Evolutionary conservation across 2,329 filamentous ascomycete genomes (phyloP).

Genomic region (Trichoderma guizhouense): DNA sequence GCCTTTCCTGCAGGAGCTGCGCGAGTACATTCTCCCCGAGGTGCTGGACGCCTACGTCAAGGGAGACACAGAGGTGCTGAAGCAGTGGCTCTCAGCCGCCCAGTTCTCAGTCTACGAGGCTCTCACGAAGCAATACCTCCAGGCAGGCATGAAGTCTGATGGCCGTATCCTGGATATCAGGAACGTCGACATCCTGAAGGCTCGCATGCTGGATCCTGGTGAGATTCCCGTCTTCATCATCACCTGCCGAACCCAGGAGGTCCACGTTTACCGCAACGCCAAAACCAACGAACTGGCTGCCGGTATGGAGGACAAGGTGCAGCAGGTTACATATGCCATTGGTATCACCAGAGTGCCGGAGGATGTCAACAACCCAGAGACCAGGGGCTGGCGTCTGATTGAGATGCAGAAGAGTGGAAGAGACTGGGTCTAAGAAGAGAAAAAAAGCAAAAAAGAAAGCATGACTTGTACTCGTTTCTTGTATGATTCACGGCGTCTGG

Average conservation of each 20-base stretch:
- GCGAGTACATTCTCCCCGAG: slow-evolving; percentile 96
- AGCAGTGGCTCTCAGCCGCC: slow-evolving; percentile 92
- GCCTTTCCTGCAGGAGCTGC: slow-evolving; percentile 89
- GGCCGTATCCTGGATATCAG: slow-evolving; percentile 93
- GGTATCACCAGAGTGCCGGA: slow-evolving; percentile 91
- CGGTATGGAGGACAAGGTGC: slow-evolving; percentile 98
- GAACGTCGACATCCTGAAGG: slow-evolving; percentile 82
- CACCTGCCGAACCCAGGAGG: slow-evolving; percentile 93
- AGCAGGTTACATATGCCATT: slow-evolving; percentile 96
- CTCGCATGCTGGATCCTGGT: slow-evolving; percentile 77
- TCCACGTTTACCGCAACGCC: slow-evolving; percentile 91
- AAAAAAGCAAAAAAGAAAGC: neutral
- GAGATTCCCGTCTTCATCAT: slow-evolving; percentile 96
- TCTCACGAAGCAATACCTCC: slow-evolving; percentile 93
- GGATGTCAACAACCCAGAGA: slow-evolving; percentile 96
- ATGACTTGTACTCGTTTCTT: slow-evolving; percentile 12
- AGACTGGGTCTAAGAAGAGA: slow-evolving; percentile 62
- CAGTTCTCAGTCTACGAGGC: slow-evolving; percentile 97
- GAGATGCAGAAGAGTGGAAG: slow-evolving; percentile 97
- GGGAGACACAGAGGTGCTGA: slow-evolving; percentile 84
- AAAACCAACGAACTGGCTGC: slow-evolving; percentile 88
- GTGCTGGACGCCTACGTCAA: slow-evolving; percentile 98
- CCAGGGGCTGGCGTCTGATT: slow-evolving; percentile 92
- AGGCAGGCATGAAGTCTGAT: slow-evolving; percentile 88
- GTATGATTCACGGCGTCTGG: slow-evolving; percentile 22